Conservation (phyloP, 495 filamentous ascomycete genomes). For the Usnea hakonensis region DNA sequence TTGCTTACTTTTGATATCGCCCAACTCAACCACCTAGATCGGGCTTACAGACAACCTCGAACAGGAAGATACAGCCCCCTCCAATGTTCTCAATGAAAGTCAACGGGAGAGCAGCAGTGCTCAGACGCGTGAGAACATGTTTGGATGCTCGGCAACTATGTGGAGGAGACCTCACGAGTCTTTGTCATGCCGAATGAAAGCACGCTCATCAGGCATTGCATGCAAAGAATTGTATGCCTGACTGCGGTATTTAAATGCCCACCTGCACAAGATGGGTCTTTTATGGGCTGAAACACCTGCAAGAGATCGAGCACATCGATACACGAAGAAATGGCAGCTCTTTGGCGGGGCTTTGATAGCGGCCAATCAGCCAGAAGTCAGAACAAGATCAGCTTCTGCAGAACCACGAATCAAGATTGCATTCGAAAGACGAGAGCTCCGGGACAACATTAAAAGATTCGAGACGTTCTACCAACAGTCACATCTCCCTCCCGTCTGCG, state of each 20-base stretch:
- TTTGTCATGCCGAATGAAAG: not conserved
- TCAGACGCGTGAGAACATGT: no score
- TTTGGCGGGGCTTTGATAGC: not conserved
- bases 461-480: not conserved
- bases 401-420: not conserved
- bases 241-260: not conserved
- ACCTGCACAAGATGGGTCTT: not conserved
- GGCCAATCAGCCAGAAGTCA: not conserved
- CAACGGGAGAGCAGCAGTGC: not conserved
- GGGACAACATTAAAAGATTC: not conserved
- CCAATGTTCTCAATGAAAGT: not conserved
- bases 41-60: not conserved
- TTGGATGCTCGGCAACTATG: no score
- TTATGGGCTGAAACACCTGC: not conserved
- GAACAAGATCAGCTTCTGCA: not conserved
- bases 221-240: not conserved
- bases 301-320: not conserved
- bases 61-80: not conserved
- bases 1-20: not conserved
- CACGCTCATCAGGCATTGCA: not conserved
- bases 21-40: not conserved
- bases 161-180: not conserved
- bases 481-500: not conserved
- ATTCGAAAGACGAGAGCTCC: not conserved
- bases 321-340: not conserved